Base-by-base conservation (phyloP, 1,284 basidiomycete genomes). In the Marasmius tenuissimus region DNA sequence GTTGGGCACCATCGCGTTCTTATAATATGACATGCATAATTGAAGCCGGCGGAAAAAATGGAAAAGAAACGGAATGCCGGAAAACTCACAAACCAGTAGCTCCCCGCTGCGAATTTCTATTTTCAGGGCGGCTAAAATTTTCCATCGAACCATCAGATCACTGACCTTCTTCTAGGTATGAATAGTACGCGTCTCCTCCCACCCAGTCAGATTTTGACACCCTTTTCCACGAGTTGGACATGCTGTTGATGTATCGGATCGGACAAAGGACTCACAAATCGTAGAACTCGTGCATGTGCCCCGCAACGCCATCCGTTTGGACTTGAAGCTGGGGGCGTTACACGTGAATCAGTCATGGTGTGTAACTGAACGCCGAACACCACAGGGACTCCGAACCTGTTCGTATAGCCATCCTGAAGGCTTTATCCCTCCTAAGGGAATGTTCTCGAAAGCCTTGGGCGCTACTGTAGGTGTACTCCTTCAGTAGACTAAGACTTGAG, bases 201-300 rank as follows among this genome's bases (percentile, higher is more conserved):
- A 76, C 77, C 84, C 84, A 85, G 67, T 85, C 83, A 2, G 78
- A 83, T 60, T 84, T 73, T 0, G 79, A 68, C 11, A 83, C 82
- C 63, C 83, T 85, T n/a, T n/a, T 12, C 6, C 10, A 18, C 35
- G 10, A 33, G 51, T 14, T 40, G 34, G 38, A 54, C n/a, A 47
- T 56, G 20, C 48, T 51, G 9, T 59, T 18, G 59, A 42, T 40
- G 5, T 40, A n/a, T n/a, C n/a, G 20, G 8, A 16, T 35, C 33
- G n/a, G 3, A 49, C 20, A 51, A 49, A 59, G 27, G n/a, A 59
- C 78, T 38, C 58, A 84, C 83, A 82, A 83, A 65, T 81, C 71
- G 65, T 85, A 85, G 66, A 85, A 85, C 57, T 85, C 81, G 61
- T 83, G 82, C 67, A 83, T 78, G 66, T 85, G 82, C 0, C 83